Evolutionary conservation across 1,284 basidiomycete genomes (phyloP), one percentile per base, ranked within the genome.

Genomic region (Microbotryum violaceum): DNA sequence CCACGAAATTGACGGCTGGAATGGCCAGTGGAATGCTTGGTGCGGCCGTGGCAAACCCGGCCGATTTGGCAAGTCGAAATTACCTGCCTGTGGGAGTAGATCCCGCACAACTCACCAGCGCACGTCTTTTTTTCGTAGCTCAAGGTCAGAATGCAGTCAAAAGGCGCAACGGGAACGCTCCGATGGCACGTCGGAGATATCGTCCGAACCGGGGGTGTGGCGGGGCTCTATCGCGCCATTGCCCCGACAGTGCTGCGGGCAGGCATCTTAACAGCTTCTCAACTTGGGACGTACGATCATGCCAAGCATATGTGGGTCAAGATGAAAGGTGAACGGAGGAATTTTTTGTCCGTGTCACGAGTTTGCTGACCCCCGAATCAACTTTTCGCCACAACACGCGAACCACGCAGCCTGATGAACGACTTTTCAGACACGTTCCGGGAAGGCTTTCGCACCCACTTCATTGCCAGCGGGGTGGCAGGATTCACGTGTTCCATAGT

Each of bases 21-120:
- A 21, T 60, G 58, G 57, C 47, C 9, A 60, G 44, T 9, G 65
- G 66, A 18, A 68, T 69, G 57, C 44, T 71, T 3, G 71, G 71
- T 3, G 69, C 71, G 7, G 71, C 70, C 2, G 52, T 72, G 9
- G 71, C 71, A 21, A 71, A 71, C 42, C 71, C 70, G 0, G 67
- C 68, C 12, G 71, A 72, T 53, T 60, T 72, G 14, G 67, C 64
- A 9, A n/a, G 63, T 23, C 9, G 0, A 14, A 46, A 0, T 46
- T 12, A 7, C 27, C 18, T 20, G n/a, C 25, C 50, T 47, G 20
- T 3, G n/a, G 9, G 29, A 20, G n/a, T 48, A 21, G 20, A 2
- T 5, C 14, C 1, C 31, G 6, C 4, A 20, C 1, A 25, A 18
- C 37, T 27, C n/a, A 25, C 14, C 16, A n/a, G 18, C 16, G 20